These are phyloP conservation scores for Trypanosoma theileri DNA, from an alignment of 208 protist species.

Conservation along the genomic window DNA sequence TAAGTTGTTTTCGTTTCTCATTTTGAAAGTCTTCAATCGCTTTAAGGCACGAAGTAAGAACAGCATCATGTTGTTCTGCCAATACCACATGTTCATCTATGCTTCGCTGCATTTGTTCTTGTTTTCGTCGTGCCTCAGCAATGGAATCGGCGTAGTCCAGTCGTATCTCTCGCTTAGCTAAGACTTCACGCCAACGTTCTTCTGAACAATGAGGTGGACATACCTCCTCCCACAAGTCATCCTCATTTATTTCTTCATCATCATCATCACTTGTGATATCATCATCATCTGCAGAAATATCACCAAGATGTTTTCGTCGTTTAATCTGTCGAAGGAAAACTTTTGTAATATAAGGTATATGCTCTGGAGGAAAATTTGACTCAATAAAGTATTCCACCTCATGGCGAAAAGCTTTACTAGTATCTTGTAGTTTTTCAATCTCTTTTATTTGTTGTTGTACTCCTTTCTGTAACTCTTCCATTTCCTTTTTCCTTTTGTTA, in stretches of 20 bases:
- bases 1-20: constrained; percentile 95
- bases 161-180: constrained; percentile 86
- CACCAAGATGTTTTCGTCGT: constrained; percentile 55
- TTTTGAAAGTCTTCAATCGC: constrained; percentile 89
- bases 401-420: constrained; percentile 69
- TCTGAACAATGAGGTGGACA: constrained; percentile 88
- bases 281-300: constrained; percentile 57
- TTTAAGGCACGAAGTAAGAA: constrained; percentile 51
- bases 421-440: constrained; percentile 64
- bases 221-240: constrained; percentile 90
- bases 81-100: constrained; percentile 52
- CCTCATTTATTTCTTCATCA: constrained; percentile 75
- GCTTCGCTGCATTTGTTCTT: constrained; percentile 32
- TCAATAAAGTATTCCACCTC: constrained; percentile 86
- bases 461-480: constrained; percentile 57
- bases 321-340: constrained; percentile 95
- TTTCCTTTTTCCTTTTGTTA: constrained; percentile 56
- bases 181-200: constrained; percentile 83
- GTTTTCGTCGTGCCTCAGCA: constrained; percentile 43
- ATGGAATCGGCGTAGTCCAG: constrained; percentile 91
- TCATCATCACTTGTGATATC: constrained; percentile 74
- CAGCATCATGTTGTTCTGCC: constrained; percentile 68
- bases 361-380: constrained; percentile 68
- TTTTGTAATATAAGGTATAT: constrained; percentile 75
- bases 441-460: constrained; percentile 44